Percentiles rank a stretch among this genome's conserved stretches.
phyloP scores from a whole-genome alignment of 306 rosid species.

The Cicer yamashitae region DNA sequence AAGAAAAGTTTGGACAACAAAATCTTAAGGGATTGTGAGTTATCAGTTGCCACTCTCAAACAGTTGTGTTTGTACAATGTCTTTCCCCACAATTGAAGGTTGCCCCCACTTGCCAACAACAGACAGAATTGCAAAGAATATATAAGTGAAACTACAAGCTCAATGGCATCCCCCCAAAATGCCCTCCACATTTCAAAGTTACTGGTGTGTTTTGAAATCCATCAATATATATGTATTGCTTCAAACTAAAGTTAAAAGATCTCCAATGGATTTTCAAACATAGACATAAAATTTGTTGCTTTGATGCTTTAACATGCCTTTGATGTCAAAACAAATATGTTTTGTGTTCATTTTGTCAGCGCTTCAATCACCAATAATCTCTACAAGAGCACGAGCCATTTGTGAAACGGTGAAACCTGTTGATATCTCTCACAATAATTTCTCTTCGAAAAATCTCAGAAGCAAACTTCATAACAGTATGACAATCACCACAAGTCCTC shows the following conservation, averaged over 20 bases:
- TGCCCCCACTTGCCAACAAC: constrained; percentile 8
- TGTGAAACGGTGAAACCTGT: constrained; percentile 59
- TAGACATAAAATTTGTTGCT: no score
- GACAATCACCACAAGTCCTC: constrained; percentile 69
- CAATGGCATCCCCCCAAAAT: constrained; percentile 4
- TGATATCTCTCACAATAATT: constrained; percentile 62
- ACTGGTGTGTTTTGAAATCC: not conserved
- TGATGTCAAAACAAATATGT: not conserved
- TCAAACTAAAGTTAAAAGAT: no score
- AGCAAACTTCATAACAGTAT: constrained; percentile 58
- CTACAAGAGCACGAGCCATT: constrained; percentile 62
- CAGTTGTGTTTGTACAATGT: not conserved
- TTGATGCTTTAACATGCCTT: not conserved
- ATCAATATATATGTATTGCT: not conserved
- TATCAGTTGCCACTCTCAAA: not conserved
- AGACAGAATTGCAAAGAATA: not conserved
- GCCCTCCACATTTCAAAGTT: not conserved
- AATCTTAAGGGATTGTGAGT: not conserved
- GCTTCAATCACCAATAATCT: constrained; percentile 62
- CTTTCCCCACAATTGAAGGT: constrained; percentile 3
- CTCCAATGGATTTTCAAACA: not conserved
- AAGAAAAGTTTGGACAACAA: not conserved
- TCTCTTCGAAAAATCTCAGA: constrained; percentile 60
- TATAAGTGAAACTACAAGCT: not conserved
- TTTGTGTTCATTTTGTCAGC: constrained; percentile 20